Conservation (phyloP, 371 early-diverging fungal species). For the Polyrhizophydium stewartii region DNA sequence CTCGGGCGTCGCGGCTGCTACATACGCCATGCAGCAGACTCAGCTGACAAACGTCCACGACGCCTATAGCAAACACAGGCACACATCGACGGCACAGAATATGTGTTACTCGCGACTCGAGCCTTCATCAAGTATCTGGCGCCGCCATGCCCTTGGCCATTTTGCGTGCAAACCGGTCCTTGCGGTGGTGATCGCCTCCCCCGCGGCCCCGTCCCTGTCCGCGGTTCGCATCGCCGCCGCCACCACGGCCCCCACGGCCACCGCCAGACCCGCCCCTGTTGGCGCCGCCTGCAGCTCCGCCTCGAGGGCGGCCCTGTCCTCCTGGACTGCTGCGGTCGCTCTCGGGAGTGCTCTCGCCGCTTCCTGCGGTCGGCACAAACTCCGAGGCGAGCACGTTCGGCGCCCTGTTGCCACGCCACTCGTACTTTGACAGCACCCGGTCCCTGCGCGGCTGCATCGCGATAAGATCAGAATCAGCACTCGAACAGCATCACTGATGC, state of each 20-base stretch:
- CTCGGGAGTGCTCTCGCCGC: too few relatives aligned
- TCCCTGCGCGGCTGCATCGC: slow-evolving; percentile 60
- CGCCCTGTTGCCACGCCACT: slow-evolving; percentile 38
- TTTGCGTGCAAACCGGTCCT: slow-evolving; percentile 23
- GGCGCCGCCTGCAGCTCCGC: not conserved
- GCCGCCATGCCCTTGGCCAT: slow-evolving; percentile 25
- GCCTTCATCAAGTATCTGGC: too few relatives aligned
- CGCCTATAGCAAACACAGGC: too few relatives aligned
- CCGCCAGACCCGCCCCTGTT: not conserved
- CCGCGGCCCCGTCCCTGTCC: slow-evolving; percentile 13
- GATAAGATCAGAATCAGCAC: not conserved
- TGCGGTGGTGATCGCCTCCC: slow-evolving; percentile 23
- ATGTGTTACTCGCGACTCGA: too few relatives aligned
- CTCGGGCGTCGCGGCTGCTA: too few relatives aligned
- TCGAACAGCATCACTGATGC: not conserved
- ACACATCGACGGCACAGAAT: too few relatives aligned
- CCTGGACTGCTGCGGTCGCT: too few relatives aligned
- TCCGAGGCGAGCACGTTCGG: too few relatives aligned
- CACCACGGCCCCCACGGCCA: slow-evolving; percentile 9
- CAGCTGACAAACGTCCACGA: too few relatives aligned
- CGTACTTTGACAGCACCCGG: slow-evolving; percentile 58
- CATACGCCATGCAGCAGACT: too few relatives aligned
- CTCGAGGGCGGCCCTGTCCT: not conserved
- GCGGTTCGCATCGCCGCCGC: not conserved
- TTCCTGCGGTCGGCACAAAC: too few relatives aligned